phyloP scores from a whole-genome alignment of 2,329 filamentous ascomycete genomes.

The Aspergillus cejpii region DNA sequence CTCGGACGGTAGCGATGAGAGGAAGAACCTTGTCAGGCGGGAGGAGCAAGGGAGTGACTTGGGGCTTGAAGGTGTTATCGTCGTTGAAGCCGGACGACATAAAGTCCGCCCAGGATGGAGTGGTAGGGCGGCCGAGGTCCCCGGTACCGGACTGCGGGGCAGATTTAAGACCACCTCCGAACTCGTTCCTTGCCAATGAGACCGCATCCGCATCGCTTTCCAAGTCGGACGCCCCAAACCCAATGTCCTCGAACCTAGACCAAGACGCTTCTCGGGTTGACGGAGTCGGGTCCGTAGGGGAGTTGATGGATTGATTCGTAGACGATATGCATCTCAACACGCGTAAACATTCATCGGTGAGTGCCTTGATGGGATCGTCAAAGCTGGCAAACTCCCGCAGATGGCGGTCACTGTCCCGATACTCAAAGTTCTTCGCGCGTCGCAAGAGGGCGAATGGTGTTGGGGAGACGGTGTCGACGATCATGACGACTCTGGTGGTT shows the following conservation, averaged over 20 bases:
- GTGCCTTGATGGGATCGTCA: conserved; percentile 76
- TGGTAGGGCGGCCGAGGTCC: conserved; percentile 73
- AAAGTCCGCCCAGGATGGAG: conserved; percentile 97
- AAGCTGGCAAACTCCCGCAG: conserved; percentile 80
- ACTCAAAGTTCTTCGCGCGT: conserved; percentile 90
- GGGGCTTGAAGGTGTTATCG: conserved; percentile 56
- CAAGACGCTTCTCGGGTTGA: conserved; percentile 82
- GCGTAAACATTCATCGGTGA: conserved; percentile 90
- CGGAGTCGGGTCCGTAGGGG: conserved; percentile 53
- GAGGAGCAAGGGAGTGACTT: conserved; percentile 62
- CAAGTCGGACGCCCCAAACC: conserved; percentile 70
- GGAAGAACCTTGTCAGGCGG: conserved; percentile 88
- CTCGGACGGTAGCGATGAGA: conserved; percentile 64
- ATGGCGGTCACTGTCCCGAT: conserved; percentile 79
- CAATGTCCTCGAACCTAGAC: conserved; percentile 94
- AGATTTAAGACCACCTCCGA: conserved; percentile 52
- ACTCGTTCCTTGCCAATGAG: conserved; percentile 30
- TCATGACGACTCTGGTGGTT: conserved; percentile 91
- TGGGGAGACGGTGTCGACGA: conserved; percentile 88
- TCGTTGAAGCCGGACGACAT: conserved; percentile 88
- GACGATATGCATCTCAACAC: conserved; percentile 84
- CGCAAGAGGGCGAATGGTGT: conserved; percentile 88
- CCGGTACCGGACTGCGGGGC: conserved; percentile 61
- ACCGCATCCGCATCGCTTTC: conserved; percentile 50
- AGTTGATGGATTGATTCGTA: conserved; percentile 75